A percentile compares a stretch with the other conserved stretches of the same genome.
Evolutionary conservation across 257 asterid genomes (phyloP).

Genomic region (Ophiorrhiza pumila): DNA sequence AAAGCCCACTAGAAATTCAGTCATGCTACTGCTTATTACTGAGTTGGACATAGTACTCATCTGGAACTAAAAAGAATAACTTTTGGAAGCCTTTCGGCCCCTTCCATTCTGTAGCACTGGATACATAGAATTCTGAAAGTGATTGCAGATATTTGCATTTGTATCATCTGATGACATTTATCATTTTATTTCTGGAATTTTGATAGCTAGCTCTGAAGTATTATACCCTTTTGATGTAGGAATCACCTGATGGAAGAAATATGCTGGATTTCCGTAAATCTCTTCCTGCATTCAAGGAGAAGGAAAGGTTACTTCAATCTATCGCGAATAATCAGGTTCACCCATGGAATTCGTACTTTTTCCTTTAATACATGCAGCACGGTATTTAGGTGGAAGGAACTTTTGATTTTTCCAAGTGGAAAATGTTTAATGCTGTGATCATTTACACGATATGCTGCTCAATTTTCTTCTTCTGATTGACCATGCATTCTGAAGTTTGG

Average conservation of each 20-base stretch:
- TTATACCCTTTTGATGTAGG: conserved; percentile 41
- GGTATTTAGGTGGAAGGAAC: conserved; percentile 6
- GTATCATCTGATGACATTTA: no score
- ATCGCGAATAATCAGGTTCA: conserved; percentile 90
- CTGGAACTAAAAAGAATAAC: no score
- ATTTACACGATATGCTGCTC: neutral
- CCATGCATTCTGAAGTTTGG: no score
- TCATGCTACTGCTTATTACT: neutral
- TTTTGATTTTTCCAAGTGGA: neutral
- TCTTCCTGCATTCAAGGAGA: conserved; percentile 89
- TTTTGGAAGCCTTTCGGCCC: neutral
- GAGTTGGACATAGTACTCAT: neutral
- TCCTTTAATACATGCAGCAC: conserved; percentile 15
- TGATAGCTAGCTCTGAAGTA: neutral
- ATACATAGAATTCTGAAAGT: neutral
- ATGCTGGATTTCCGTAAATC: conserved; percentile 85
- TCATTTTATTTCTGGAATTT: neutral
- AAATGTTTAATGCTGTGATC: neutral
- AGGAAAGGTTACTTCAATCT: conserved; percentile 90
- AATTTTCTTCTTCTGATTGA: no score
- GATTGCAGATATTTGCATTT: neutral
- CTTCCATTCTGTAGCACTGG: neutral
- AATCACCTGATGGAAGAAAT: conserved; percentile 89
- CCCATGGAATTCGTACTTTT: conserved; percentile 16
- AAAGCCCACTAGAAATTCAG: neutral